Conservation (phyloP, 1,284 basidiomycete genomes). For the Vanrija humicola region DNA sequence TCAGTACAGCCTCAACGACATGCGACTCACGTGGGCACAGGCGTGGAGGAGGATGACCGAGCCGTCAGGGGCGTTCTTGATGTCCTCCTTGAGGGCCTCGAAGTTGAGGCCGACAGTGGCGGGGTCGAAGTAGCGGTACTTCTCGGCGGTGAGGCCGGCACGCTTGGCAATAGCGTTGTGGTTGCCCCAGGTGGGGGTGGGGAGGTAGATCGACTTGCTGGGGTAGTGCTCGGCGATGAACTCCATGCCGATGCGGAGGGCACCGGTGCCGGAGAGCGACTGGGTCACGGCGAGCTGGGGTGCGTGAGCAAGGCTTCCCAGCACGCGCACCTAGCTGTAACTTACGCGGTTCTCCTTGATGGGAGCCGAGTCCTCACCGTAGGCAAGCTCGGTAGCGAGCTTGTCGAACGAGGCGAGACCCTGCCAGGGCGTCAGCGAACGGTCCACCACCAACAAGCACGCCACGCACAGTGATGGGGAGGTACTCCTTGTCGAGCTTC, state of each 20-base stretch:
- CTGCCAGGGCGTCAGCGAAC: conserved; percentile 12
- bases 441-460: neutral
- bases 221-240: conserved; percentile 84
- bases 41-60: conserved; percentile 57
- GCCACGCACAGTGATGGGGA: conserved; percentile 72
- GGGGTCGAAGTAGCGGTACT: conserved; percentile 78
- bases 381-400: conserved; percentile 84
- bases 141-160: conserved; percentile 86
- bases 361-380: conserved; percentile 77
- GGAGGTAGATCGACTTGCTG: conserved; percentile 85
- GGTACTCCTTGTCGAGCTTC: conserved; percentile 92
- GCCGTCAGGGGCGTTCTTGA: conserved; percentile 56
- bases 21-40: conserved; percentile 51
- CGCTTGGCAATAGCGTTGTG: conserved; percentile 65
- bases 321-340: conserved; percentile 16
- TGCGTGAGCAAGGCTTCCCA: neutral
- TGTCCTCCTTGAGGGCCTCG: conserved; percentile 79
- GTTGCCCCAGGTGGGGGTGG: conserved; percentile 95
- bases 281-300: conserved; percentile 82
- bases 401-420: conserved; percentile 78
- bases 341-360: conserved; percentile 70
- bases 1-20: neutral
- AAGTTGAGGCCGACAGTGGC: conserved; percentile 91
- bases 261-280: conserved; percentile 96
- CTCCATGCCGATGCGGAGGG: conserved; percentile 90